Evolutionary conservation across 768 basidiomycete genomes (phyloP).

Genomic region (Neoboletus brunneissimus): DNA sequence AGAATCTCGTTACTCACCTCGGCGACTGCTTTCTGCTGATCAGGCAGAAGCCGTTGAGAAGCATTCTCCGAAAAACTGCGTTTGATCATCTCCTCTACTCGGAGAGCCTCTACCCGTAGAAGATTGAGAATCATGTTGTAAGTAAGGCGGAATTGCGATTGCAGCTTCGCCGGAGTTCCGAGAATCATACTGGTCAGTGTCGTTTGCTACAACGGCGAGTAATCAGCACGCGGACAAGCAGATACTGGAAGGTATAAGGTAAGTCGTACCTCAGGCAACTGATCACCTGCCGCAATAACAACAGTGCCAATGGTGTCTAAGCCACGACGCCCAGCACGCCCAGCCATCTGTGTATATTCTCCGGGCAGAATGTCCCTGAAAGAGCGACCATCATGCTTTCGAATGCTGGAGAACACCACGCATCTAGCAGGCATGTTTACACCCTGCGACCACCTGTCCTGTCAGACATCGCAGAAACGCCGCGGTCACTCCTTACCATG

Average conservation of each 20-base stretch:
- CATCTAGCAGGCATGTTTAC: conserved; percentile 99
- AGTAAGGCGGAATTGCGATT: conserved; percentile 95
- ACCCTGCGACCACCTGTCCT: conserved; percentile 51
- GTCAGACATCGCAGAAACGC: conserved; percentile 10
- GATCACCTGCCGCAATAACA: conserved; percentile 80
- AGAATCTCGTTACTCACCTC: conserved; percentile 51
- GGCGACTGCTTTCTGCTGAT: conserved; percentile 83
- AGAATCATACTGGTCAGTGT: conserved; percentile 87
- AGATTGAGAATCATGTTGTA: conserved; percentile 99
- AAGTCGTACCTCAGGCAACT: conserved; percentile 74
- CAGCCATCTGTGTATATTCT: conserved; percentile 99
- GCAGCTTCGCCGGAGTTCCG: conserved; percentile 87
- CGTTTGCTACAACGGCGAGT: conserved; percentile 49
- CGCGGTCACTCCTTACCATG: conserved; percentile 60
- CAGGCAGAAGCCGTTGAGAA: conserved; percentile 86
- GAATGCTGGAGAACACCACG: conserved; percentile 92
- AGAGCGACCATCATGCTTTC: conserved; percentile 91
- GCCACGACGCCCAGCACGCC: conserved; percentile 94
- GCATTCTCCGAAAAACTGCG: conserved; percentile 98
- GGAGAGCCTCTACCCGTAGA: conserved; percentile 90
- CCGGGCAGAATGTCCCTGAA: conserved; percentile 91
- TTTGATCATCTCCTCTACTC: conserved; percentile 99
- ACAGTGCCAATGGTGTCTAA: conserved; percentile 95
- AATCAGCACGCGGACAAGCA: background rate
- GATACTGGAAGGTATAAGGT: background rate